Percentiles rank a stretch among this genome's conserved stretches.
Conservation (phyloP, 2,329 filamentous ascomycete species). For the Alternaria metachromatica region DNA sequence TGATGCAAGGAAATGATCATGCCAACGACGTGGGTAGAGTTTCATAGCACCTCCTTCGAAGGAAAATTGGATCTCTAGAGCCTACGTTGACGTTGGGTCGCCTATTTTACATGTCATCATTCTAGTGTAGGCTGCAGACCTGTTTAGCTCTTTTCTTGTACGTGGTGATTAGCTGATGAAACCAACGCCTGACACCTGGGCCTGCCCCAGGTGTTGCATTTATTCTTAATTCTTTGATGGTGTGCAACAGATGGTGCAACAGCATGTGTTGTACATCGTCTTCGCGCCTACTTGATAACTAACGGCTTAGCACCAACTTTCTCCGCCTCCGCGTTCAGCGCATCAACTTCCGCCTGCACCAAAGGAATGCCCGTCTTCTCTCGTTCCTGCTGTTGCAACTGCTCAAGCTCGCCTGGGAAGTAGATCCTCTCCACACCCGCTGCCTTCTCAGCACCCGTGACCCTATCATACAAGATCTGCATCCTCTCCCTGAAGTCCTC, state of each 20-base stretch:
- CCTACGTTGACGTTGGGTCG: too few species aligned
- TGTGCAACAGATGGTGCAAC: too few species aligned
- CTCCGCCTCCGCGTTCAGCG: conserved; percentile 58
- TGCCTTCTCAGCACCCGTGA: conserved; percentile 60
- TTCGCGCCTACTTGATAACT: background rate
- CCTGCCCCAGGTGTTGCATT: accelerated
- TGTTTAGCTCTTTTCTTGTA: too few species aligned
- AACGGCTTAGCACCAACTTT: conserved; percentile 44
- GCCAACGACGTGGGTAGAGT: too few species aligned
- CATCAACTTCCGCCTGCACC: conserved; percentile 55
- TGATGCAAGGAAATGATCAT: too few species aligned
- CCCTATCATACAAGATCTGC: conserved; percentile 64
- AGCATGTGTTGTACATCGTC: too few species aligned
- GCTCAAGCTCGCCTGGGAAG: conserved; percentile 55
- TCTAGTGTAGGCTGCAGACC: too few species aligned
- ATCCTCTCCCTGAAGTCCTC: conserved; percentile 72
- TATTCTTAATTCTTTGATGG: too few species aligned
- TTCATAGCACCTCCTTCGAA: too few species aligned
- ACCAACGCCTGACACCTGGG: accelerated
- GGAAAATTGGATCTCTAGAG: too few species aligned
- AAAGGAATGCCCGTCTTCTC: conserved; percentile 56
- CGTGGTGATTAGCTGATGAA: too few species aligned
- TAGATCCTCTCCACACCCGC: conserved; percentile 62
- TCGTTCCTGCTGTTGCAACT: conserved; percentile 33
- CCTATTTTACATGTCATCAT: too few species aligned